Percentiles rank a stretch among this genome's conserved stretches.
phyloP scores from a whole-genome alignment of 192 early-diverging fungal species.

The Coemansia sp. region DNA sequence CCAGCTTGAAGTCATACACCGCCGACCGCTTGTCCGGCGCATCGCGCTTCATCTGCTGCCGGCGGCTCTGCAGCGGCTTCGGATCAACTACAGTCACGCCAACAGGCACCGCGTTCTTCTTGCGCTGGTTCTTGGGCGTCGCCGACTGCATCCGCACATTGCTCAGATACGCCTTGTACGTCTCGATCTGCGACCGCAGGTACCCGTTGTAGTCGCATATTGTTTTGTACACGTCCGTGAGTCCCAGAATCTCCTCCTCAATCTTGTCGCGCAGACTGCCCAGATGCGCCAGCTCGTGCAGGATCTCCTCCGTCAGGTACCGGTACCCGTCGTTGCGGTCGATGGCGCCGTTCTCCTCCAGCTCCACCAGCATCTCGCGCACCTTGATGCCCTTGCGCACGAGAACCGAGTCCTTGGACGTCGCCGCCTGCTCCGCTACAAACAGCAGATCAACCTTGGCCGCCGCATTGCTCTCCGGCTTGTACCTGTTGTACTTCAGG shows the following conservation, averaged over 20 bases:
- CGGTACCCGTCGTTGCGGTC: slow-evolving; percentile 73
- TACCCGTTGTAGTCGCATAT: slow-evolving; percentile 96
- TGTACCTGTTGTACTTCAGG: slow-evolving; percentile 55
- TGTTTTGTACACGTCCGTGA: slow-evolving; percentile 87
- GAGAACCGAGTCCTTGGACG: slow-evolving; percentile 81
- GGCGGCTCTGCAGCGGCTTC: slow-evolving; percentile 37
- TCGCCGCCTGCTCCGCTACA: slow-evolving; percentile 82
- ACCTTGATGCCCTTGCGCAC: slow-evolving; percentile 96
- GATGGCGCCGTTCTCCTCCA: slow-evolving; percentile 76
- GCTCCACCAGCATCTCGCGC: slow-evolving; percentile 88
- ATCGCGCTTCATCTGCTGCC: slow-evolving; percentile 25
- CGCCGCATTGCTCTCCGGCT: slow-evolving; percentile 50
- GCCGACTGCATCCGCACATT: slow-evolving; percentile 78
- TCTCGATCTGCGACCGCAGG: slow-evolving; percentile 82
- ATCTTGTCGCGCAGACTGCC: slow-evolving; percentile 90
- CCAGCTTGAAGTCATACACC: slow-evolving; percentile 77
- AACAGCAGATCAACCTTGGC: slow-evolving; percentile 59
- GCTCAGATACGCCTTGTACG: slow-evolving; percentile 92
- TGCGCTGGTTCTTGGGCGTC: slow-evolving; percentile 64
- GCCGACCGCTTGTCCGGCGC: slow-evolving; percentile 7
- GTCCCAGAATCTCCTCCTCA: slow-evolving; percentile 71
- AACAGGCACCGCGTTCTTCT: slow-evolving; percentile 58
- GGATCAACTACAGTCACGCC: slow-evolving; percentile 62
- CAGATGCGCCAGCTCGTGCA: slow-evolving; percentile 86
- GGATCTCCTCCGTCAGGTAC: slow-evolving; percentile 86